Conservation (phyloP, 2,329 filamentous ascomycete species). For the Alternaria longipes region DNA sequence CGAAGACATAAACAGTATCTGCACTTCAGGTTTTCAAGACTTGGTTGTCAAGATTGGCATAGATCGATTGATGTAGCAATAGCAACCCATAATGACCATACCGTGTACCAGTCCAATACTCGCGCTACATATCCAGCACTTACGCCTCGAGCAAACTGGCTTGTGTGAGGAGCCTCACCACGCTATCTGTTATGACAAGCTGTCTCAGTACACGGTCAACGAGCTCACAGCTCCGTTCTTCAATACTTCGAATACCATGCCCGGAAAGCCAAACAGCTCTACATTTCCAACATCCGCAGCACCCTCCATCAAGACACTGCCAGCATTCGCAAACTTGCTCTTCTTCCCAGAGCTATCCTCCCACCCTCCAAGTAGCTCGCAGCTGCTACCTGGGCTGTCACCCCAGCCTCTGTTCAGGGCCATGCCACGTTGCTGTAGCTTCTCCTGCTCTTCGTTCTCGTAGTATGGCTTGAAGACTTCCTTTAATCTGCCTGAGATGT, state of each 20-base stretch:
- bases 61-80: not conserved
- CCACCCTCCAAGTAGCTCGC: slow-evolving; percentile 71
- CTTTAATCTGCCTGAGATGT: slow-evolving; percentile 73
- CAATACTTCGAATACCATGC: slow-evolving; percentile 92
- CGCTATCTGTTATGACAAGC: not conserved
- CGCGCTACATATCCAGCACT: not conserved
- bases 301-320: slow-evolving; percentile 53
- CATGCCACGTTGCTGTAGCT: slow-evolving; percentile 70
- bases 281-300: slow-evolving; percentile 72
- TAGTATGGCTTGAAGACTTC: slow-evolving; percentile 75
- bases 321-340: slow-evolving; percentile 45
- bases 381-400: slow-evolving; percentile 88
- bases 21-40: fast-evolving
- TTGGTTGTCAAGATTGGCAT: not conserved
- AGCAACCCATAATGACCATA: not conserved
- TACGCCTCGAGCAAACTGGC: not conserved
- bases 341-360: slow-evolving; percentile 68
- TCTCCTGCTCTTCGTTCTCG: slow-evolving; percentile 63
- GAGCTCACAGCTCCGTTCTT: slow-evolving; percentile 91
- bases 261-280: slow-evolving; percentile 91
- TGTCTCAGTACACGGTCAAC: slow-evolving; percentile 80
- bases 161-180: not conserved
- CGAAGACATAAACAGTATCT: not conserved
- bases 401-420: slow-evolving; percentile 91
- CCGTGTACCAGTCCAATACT: not conserved